phyloP scores from a whole-genome alignment of 805 yeast species.

The Yarrowia sp. region DNA sequence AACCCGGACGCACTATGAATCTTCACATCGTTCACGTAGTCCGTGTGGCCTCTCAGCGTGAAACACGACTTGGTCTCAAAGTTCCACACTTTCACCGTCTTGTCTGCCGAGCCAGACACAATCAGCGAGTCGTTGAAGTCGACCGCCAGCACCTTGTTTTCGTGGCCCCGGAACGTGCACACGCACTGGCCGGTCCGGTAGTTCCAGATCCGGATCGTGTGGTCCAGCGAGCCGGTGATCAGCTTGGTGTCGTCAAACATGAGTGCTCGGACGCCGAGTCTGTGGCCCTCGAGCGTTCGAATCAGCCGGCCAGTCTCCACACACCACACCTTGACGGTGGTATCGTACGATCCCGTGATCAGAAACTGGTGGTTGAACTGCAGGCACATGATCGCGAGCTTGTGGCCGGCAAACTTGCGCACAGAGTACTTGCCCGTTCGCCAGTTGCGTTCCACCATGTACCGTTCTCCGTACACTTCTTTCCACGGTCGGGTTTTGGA shows the following conservation, averaged over 20 bases:
- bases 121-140: slow-evolving; percentile 83
- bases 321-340: slow-evolving; percentile 93
- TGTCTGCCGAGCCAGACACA: slow-evolving; percentile 93
- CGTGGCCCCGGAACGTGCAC: slow-evolving; percentile 92
- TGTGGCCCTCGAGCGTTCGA: slow-evolving; percentile 85
- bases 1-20: slow-evolving; percentile 80
- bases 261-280: slow-evolving; percentile 82
- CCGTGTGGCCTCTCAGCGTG: slow-evolving; percentile 91
- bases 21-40: slow-evolving; percentile 89
- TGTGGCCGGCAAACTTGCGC: slow-evolving; percentile 76
- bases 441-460: slow-evolving; percentile 93
- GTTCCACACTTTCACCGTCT: slow-evolving; percentile 94
- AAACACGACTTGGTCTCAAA: slow-evolving; percentile 91
- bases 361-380: slow-evolving; percentile 81
- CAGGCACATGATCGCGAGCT: slow-evolving; percentile 86
- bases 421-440: slow-evolving; percentile 75
- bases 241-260: slow-evolving; percentile 88
- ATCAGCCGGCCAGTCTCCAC: slow-evolving; percentile 77
- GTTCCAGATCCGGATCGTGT: slow-evolving; percentile 94
- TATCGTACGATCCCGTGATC: slow-evolving; percentile 92
- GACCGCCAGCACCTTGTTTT: slow-evolving; percentile 81
- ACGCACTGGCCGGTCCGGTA: slow-evolving; percentile 93
- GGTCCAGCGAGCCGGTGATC: slow-evolving; percentile 90
- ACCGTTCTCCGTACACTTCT: slow-evolving; percentile 89
- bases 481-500: slow-evolving; percentile 86